These are phyloP conservation scores for Iris pallida DNA, from an alignment of 116 monocot genomes.

Conservation along the genomic window DNA sequence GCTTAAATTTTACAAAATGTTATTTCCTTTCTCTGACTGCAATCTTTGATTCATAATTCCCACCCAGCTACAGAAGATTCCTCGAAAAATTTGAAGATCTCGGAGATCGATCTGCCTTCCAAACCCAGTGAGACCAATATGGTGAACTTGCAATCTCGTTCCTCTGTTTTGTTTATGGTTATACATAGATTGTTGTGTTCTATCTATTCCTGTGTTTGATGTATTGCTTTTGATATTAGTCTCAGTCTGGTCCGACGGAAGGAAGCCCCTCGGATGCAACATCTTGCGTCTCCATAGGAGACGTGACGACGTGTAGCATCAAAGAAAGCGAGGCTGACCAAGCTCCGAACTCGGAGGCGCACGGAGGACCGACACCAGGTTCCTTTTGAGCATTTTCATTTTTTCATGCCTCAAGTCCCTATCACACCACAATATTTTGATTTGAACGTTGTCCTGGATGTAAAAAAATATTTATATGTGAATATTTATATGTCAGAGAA, in stretches of 20 bases:
- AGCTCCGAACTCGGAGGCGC: no score
- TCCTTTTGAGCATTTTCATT: no score
- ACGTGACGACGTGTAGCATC: slow-evolving; percentile 37
- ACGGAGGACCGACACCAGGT: no score
- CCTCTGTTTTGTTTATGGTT: not conserved
- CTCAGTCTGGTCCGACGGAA: slow-evolving; percentile 43
- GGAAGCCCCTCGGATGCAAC: slow-evolving; percentile 56
- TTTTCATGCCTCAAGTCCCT: no score
- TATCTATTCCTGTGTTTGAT: not conserved
- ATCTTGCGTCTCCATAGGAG: slow-evolving; percentile 70
- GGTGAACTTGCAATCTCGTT: slow-evolving; percentile 22
- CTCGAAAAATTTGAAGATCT: slow-evolving; percentile 38
- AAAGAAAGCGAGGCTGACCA: slow-evolving; percentile 65
- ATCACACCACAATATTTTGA: no score
- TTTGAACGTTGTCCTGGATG: no score
- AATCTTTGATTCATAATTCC: slow-evolving; percentile 10
- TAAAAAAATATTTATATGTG: no score
- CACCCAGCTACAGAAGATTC: slow-evolving; percentile 42
- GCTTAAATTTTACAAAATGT: no score
- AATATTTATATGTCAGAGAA: no score
- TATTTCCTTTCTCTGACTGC: no score
- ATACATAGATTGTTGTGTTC: not conserved
- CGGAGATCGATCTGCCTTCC: slow-evolving; percentile 16
- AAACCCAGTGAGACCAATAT: slow-evolving; percentile 18
- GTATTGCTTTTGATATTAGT: not conserved